Evolutionary conservation across 371 early-diverging fungal species (phyloP).

Genomic region (Mucor circinelloides): DNA sequence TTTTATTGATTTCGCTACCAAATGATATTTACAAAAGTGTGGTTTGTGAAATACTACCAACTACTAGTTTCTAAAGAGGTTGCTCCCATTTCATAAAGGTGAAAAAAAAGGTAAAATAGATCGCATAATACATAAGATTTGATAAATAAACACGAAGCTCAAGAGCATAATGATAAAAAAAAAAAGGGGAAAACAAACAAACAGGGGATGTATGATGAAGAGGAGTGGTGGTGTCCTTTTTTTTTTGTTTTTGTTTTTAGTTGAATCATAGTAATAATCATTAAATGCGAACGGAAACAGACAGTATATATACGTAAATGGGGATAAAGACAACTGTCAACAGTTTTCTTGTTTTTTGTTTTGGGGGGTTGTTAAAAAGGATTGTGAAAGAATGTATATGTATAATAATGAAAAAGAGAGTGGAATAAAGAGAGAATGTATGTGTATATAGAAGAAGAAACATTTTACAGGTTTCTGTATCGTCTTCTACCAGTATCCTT

Average conservation of each 20-base stretch:
- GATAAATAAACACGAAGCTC: not conserved
- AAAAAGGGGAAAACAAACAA: not conserved
- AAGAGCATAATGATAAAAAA: not conserved
- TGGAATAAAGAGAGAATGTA: not conserved
- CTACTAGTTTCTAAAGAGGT: not conserved
- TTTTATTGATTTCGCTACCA: not conserved
- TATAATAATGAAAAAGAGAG: not conserved
- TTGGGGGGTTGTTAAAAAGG: not conserved
- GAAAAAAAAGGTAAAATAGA: not conserved
- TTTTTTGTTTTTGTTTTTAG: not conserved
- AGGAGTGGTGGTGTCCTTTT: not conserved
- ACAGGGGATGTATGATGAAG: not conserved
- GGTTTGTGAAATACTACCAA: not conserved
- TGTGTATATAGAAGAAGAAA: not conserved
- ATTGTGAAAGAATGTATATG: not conserved
- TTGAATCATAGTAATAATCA: not conserved
- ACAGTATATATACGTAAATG: not conserved
- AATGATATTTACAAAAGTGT: not conserved
- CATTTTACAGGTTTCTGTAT: conserved; percentile 29
- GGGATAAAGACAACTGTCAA: not conserved
- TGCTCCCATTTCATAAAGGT: not conserved
- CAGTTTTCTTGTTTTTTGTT: conserved; percentile 6
- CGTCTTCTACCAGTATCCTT: conserved; percentile 40
- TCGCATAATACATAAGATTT: not conserved
- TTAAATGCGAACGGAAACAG: not conserved